Evolutionary conservation across 192 early-diverging fungal species (phyloP).

Genomic region (Anaeromyces robustus): DNA sequence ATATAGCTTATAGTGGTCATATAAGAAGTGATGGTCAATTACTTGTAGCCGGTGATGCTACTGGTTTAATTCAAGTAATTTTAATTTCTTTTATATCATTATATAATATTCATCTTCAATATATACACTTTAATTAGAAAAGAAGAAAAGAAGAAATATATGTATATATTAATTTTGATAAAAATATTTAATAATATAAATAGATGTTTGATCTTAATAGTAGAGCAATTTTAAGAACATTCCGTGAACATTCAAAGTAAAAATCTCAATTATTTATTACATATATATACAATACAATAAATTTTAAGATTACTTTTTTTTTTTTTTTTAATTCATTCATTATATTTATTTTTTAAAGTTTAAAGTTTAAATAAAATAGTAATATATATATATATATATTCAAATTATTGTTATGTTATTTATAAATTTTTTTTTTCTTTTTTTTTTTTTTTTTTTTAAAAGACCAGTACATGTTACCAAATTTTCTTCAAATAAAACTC

Average conservation of each 20-base stretch:
- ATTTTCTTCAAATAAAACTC: conserved; percentile 63
- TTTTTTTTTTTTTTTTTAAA: background rate
- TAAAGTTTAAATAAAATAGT: too few relatives aligned
- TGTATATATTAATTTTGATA: too few relatives aligned
- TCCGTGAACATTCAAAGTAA: conserved; percentile 37
- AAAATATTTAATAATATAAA: too few relatives aligned
- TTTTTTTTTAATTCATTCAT: too few relatives aligned
- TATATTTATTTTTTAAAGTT: too few relatives aligned
- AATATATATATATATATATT: too few relatives aligned
- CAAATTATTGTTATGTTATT: too few relatives aligned
- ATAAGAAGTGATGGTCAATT: conserved; percentile 79
- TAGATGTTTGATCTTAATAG: conserved; percentile 32
- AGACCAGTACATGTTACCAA: conserved; percentile 66
- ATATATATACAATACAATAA: too few relatives aligned
- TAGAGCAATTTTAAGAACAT: conserved; percentile 36
- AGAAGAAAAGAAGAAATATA: too few relatives aligned
- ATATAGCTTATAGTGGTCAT: conserved; percentile 63
- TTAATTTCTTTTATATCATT: conserved; percentile 21
- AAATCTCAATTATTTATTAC: background rate
- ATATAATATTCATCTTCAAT: conserved; percentile 2
- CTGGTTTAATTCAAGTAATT: conserved; percentile 67
- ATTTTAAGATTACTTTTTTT: too few relatives aligned
- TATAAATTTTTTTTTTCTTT: too few relatives aligned
- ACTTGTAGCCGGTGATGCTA: conserved; percentile 81
- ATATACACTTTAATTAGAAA: background rate